Percentiles rank a stretch among this genome's conserved stretches.
phyloP scores from a whole-genome alignment of 192 early-diverging fungal genomes.

The Dimargaris verticillata region DNA sequence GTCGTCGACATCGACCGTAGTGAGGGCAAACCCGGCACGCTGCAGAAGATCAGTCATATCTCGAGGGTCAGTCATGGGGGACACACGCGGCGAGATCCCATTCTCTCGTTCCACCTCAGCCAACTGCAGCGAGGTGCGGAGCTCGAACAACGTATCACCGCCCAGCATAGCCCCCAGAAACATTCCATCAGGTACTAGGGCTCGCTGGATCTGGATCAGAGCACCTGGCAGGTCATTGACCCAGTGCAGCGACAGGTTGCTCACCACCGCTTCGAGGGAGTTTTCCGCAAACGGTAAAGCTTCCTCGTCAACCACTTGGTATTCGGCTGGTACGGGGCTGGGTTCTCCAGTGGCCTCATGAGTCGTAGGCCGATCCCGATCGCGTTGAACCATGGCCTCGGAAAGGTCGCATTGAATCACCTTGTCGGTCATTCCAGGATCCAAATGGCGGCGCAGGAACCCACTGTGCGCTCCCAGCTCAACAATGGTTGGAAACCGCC shows the following conservation, averaged over 20 bases:
- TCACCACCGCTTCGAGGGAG: constrained; percentile 76
- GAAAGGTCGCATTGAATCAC: constrained; percentile 81
- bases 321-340: constrained; percentile 45
- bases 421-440: constrained; percentile 63
- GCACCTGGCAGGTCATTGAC: constrained; percentile 85
- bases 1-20: constrained; percentile 87
- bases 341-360: constrained; percentile 3
- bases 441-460: constrained; percentile 68
- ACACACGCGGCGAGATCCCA: constrained; percentile 75
- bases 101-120: constrained; percentile 82
- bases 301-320: constrained; percentile 77
- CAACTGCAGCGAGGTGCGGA: constrained; percentile 76
- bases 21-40: constrained; percentile 73
- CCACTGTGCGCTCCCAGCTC: constrained; percentile 82
- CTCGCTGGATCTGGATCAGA: constrained; percentile 64
- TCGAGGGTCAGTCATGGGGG: constrained; percentile 68
- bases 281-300: constrained; percentile 58
- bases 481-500: constrained; percentile 65
- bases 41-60: constrained; percentile 67
- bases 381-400: constrained; percentile 30
- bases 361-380: constrained; percentile 15
- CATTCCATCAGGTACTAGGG: constrained; percentile 79
- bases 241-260: constrained; percentile 81
- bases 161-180: constrained; percentile 91
- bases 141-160: constrained; percentile 90